These are phyloP conservation scores for Knoxia roxburghii DNA, from an alignment of 257 asterid genomes.

Conservation along the genomic window DNA sequence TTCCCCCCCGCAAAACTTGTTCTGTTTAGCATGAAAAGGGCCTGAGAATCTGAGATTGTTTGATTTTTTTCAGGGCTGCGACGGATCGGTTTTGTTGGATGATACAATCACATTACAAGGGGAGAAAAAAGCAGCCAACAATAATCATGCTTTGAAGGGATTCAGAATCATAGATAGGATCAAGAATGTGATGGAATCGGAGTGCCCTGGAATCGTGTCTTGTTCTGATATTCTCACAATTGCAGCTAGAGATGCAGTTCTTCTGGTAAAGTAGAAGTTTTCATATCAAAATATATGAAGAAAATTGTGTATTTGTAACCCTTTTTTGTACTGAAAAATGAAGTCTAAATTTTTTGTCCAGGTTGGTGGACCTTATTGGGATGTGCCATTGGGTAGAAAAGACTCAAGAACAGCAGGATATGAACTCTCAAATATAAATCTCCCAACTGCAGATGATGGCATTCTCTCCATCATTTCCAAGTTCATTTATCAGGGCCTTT, in stretches of 20 bases:
- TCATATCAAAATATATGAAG: no score
- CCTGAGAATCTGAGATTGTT: no score
- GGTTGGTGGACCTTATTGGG: slow-evolving; percentile 99
- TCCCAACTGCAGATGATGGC: slow-evolving; percentile 73
- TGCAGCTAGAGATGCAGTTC: slow-evolving; percentile 88
- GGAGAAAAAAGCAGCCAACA: slow-evolving; percentile 65
- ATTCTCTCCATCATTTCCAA: slow-evolving; percentile 72
- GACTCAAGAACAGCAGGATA: slow-evolving; percentile 76
- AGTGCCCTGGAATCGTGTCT: slow-evolving; percentile 76
- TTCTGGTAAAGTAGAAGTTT: slow-evolving; percentile 38
- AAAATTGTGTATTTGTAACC: no score
- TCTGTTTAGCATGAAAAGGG: no score
- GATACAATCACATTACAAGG: slow-evolving; percentile 73
- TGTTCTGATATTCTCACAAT: slow-evolving; percentile 88
- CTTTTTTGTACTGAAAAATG: no score
- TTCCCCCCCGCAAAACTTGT: background rate
- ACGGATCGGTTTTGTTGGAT: slow-evolving; percentile 73
- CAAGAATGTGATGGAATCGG: slow-evolving; percentile 69
- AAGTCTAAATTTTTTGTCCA: slow-evolving; percentile 21
- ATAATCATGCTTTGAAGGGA: slow-evolving; percentile 62
- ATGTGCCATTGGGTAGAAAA: slow-evolving; percentile 75
- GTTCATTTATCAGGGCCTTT: slow-evolving; percentile 71
- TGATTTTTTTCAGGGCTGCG: slow-evolving; percentile 54
- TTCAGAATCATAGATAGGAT: slow-evolving; percentile 71
- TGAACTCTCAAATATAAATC: slow-evolving; percentile 47